Conservation (phyloP, 2,329 filamentous ascomycete species). For the Stachybotrys elegans region DNA sequence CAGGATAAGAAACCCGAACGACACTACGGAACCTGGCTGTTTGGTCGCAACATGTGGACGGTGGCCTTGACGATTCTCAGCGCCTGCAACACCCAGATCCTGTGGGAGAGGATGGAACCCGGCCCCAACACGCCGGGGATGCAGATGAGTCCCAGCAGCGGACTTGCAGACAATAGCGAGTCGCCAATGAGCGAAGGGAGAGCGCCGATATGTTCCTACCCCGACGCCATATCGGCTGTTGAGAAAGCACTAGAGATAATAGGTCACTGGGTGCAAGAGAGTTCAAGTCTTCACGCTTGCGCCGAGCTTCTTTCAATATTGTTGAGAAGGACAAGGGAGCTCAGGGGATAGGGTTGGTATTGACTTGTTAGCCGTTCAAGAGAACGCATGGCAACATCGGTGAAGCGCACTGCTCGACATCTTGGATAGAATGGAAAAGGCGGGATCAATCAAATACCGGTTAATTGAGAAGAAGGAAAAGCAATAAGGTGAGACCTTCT, state of each 20-base stretch:
- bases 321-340: neutral
- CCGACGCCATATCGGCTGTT: neutral
- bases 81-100: neutral
- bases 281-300: neutral
- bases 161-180: neutral
- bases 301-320: neutral
- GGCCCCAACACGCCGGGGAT: neutral
- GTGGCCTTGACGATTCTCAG: neutral
- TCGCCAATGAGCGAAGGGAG: neutral
- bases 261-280: neutral
- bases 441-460: too few species aligned
- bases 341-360: neutral
- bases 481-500: too few species aligned
- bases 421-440: too few species aligned
- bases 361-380: too few species aligned
- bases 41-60: neutral
- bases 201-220: neutral
- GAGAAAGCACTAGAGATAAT: neutral
- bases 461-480: too few species aligned
- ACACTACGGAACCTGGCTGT: neutral
- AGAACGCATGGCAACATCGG: too few species aligned
- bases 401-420: too few species aligned
- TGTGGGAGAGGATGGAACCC: neutral
- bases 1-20: neutral
- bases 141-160: neutral